Percentiles rank a stretch among this genome's conserved stretches.
Evolutionary conservation across 768 basidiomycete species (phyloP).

Genomic region (Trametes cinnabarina): DNA sequence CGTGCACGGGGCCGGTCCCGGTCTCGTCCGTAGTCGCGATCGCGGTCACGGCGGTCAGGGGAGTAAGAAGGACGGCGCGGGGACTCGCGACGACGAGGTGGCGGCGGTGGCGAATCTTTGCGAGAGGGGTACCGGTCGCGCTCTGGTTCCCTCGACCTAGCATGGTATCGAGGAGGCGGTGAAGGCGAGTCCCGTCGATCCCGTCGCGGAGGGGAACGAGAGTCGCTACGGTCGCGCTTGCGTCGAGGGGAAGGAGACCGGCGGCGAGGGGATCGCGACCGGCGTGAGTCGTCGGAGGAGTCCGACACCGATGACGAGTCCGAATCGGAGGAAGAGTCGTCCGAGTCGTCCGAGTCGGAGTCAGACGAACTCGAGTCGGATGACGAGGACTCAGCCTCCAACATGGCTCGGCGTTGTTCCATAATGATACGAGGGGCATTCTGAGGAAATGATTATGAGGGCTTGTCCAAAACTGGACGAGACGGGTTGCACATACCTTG

Average conservation of each 20-base stretch:
- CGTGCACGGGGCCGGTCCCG: conserved; percentile 17
- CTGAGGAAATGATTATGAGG: conserved; percentile 46
- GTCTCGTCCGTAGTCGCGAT: conserved; percentile 1
- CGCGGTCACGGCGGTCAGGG: conserved; percentile 6
- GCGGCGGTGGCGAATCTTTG: conserved; percentile 24
- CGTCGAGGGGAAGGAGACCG: too few relatives aligned
- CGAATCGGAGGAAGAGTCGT: conserved; percentile 29
- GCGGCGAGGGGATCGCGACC: conserved; percentile 32
- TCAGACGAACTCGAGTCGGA: conserved; percentile 40
- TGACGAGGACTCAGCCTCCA: conserved; percentile 61
- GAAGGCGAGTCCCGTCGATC: conserved; percentile 22
- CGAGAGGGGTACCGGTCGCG: conserved; percentile 23
- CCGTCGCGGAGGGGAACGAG: conserved; percentile 30
- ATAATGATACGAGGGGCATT: conserved; percentile 91
- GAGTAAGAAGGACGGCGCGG: conserved; percentile 7
- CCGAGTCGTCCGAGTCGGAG: conserved; percentile 44
- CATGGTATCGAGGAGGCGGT: conserved; percentile 22
- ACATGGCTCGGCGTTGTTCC: conserved; percentile 88
- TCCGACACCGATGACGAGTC: conserved; percentile 37
- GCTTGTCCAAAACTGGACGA: too few relatives aligned
- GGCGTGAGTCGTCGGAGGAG: conserved; percentile 34
- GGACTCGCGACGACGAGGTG: conserved; percentile 22
- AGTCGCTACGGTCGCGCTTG: conserved; percentile 28
- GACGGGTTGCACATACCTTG: conserved; percentile 50
- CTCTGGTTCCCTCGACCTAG: conserved; percentile 11